Base-by-base conservation (phyloP, 2,329 filamentous ascomycete species). In the Aspergillus awamori region DNA sequence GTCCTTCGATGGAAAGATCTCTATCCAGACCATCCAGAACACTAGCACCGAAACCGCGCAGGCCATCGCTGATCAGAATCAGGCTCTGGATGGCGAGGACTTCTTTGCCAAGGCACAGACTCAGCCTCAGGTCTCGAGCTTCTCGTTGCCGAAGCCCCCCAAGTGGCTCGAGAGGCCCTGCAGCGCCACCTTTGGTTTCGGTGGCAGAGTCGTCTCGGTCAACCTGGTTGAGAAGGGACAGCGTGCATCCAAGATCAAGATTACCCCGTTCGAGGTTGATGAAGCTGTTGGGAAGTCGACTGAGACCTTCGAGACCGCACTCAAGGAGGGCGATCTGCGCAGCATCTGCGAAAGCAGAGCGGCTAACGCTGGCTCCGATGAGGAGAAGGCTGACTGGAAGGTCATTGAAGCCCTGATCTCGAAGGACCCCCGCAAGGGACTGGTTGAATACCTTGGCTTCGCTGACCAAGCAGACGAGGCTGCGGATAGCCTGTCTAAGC, bases 1-100 rank as follows among this genome's bases (percentile, higher is more conserved):
- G 8, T 96, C 94, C 2, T 98, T 98, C 68, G 95, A 99, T 73
- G 95, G 96, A 69, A 97, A 96, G 79, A 97, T 99, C 65, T 89
- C 91, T 2, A 83, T 99, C 48, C 94, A 97, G 75, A 97, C 94
- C 1, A 84, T 97, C 43, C 95, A 99, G 73, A 97, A 95, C 77
- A 97, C 93, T 36, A 96, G 95, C 74, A 86, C 89, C 10, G 86
- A 91, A 60, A 70, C 69, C 30, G 84, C 89, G 1, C 87, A 93
- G 75, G 81, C 83, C 45, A 82, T 85, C 51, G 79, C 81, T 5
- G 84, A 88, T 10, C 87, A 91, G 70, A 87, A 83, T 69, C 83
- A 87, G 70, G 87, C 87, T 56, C 79, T 95, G 33, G 92, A 97
- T 71, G 93, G 91, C 52, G 95, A 97, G 72, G 95, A 98, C 72